phyloP scores from a whole-genome alignment of 768 basidiomycete genomes.

The Pholiota molesta region DNA sequence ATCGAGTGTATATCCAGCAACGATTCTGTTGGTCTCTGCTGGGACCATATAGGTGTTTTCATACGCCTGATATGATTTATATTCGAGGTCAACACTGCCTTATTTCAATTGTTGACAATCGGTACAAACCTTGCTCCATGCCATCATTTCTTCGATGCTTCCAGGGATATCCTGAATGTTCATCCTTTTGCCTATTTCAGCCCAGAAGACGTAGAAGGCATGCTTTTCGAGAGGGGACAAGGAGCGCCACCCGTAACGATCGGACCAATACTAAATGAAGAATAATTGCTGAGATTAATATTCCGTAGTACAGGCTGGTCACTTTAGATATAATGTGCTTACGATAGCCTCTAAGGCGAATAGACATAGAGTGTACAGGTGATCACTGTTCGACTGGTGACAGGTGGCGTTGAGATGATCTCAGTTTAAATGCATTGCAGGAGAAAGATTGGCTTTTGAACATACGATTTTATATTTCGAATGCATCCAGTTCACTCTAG shows the following conservation, averaged over 20 bases:
- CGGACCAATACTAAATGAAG: slow-evolving; percentile 37
- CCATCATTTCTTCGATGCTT: slow-evolving; percentile 35
- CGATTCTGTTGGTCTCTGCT: slow-evolving; percentile 38
- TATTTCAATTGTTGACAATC: not conserved
- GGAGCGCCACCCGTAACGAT: slow-evolving; percentile 46
- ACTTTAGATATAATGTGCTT: slow-evolving; percentile 9
- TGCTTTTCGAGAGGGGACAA: slow-evolving; percentile 47
- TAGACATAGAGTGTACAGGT: slow-evolving; percentile 42
- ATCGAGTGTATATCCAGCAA: slow-evolving; percentile 41
- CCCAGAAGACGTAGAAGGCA: slow-evolving; percentile 47
- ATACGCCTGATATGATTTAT: slow-evolving; percentile 35
- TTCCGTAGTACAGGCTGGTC: too few species aligned
- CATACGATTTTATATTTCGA: slow-evolving; percentile 42
- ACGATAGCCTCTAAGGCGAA: slow-evolving; percentile 44
- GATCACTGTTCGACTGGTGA: slow-evolving; percentile 42
- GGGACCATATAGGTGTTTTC: slow-evolving; percentile 46
- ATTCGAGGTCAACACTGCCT: not conserved
- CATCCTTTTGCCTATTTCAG: slow-evolving; percentile 49
- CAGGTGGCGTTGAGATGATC: not conserved
- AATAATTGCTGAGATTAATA: not conserved
- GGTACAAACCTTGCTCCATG: slow-evolving; percentile 39
- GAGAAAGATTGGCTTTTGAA: not conserved
- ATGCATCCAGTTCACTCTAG: slow-evolving; percentile 47
- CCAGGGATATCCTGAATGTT: slow-evolving; percentile 49
- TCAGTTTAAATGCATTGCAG: not conserved